Percentiles rank a stretch among this genome's conserved stretches.
Conservation (phyloP, 225 moss, liverwort and hornwort genomes). For the Asterella californica region DNA sequence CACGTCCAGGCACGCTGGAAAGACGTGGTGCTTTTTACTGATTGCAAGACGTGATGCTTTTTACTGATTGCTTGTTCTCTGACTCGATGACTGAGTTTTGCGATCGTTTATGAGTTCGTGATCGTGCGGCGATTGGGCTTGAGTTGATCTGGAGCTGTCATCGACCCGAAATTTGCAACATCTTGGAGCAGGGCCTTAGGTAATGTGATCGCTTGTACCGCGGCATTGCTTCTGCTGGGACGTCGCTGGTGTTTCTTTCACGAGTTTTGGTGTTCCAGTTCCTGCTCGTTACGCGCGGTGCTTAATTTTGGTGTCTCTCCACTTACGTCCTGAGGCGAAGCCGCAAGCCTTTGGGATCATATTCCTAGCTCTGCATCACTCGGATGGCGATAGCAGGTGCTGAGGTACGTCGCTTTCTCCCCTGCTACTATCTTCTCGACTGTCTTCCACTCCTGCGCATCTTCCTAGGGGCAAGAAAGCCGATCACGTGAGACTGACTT, state of each 20-base stretch:
- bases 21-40: too few species aligned
- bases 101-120: constrained; percentile 9
- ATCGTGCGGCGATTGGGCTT: neutral
- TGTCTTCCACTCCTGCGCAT: neutral
- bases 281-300: constrained; percentile 1
- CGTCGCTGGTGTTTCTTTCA: constrained; percentile 10
- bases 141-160: constrained; percentile 9
- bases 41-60: neutral
- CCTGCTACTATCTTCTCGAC: neutral
- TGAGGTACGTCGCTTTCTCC: neutral
- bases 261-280: neutral
- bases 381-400: constrained; percentile 19
- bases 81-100: neutral
- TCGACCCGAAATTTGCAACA: constrained; percentile 7
- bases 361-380: neutral
- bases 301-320: neutral
- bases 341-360: neutral
- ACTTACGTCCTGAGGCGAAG: neutral
- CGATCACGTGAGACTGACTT: neutral
- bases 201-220: constrained; percentile 12
- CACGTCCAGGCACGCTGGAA: neutral
- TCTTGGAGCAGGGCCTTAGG: constrained; percentile 12
- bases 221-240: constrained; percentile 7
- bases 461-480: constrained; percentile 2
- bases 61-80: neutral